These are phyloP conservation scores for Plasmopara muralis DNA, from an alignment of 352 stramenopile genomes.

Conservation along the genomic window DNA sequence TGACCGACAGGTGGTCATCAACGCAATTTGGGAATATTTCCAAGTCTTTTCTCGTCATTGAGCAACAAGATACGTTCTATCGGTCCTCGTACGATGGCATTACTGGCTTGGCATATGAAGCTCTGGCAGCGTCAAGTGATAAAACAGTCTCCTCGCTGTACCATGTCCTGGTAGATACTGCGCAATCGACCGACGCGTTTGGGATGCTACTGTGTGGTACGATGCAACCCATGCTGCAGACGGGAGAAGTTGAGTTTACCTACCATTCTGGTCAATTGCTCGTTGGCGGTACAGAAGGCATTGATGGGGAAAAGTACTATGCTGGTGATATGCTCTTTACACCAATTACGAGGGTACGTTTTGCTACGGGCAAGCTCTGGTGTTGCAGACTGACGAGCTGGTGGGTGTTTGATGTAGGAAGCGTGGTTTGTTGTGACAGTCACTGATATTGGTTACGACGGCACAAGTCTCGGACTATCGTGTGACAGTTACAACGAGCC, in stretches of 20 bases:
- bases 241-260: conserved; percentile 34
- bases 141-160: conserved; percentile 49
- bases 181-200: conserved; percentile 47
- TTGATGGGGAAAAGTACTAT: conserved; percentile 52
- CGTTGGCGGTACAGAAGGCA: conserved; percentile 54
- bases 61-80: conserved; percentile 71
- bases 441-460: conserved; percentile 61
- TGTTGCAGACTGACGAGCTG: background rate
- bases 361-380: background rate
- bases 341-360: conserved; percentile 48
- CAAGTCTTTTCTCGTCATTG: conserved; percentile 72
- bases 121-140: conserved; percentile 37
- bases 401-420: conserved; percentile 31
- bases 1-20: conserved; percentile 63
- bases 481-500: conserved; percentile 72
- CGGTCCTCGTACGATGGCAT: conserved; percentile 72
- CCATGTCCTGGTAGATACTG: conserved; percentile 38
- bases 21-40: conserved; percentile 39
- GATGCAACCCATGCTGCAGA: conserved; percentile 57
- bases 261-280: conserved; percentile 56
- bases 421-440: conserved; percentile 79
- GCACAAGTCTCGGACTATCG: conserved; percentile 45
- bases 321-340: conserved; percentile 70
- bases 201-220: conserved; percentile 72
- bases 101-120: conserved; percentile 60